Evolutionary conservation across 1,139 yeast species (phyloP).

Genomic region (Sugiyamaella paludigena): DNA sequence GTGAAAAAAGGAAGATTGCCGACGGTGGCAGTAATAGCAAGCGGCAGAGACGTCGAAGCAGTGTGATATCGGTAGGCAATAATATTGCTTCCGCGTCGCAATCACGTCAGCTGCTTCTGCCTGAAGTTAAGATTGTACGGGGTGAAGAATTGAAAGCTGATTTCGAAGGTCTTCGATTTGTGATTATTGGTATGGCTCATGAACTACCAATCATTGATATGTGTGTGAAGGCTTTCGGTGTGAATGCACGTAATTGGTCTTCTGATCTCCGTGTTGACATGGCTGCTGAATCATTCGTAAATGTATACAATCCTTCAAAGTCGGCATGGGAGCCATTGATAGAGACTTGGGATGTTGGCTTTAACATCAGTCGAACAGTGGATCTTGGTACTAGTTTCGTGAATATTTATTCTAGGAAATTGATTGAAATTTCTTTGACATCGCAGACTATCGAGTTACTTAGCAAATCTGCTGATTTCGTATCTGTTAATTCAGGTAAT

Average conservation of each 20-base stretch:
- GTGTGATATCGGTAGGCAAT: conserved; percentile 13
- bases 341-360: conserved; percentile 82
- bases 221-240: conserved; percentile 69
- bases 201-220: conserved; percentile 89
- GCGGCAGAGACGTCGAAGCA: conserved; percentile 6
- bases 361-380: conserved; percentile 58
- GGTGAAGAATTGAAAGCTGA: conserved; percentile 73
- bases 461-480: conserved; percentile 53
- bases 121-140: conserved; percentile 39
- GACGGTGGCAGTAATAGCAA: conserved; percentile 4
- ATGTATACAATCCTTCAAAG: conserved; percentile 84
- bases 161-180: conserved; percentile 80
- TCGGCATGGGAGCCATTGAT: conserved; percentile 96
- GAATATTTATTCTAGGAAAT: conserved; percentile 68
- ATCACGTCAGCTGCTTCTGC: conserved; percentile 1
- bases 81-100: conserved; percentile 7
- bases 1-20: conserved; percentile 13
- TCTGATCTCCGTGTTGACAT: conserved; percentile 66
- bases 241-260: conserved; percentile 84
- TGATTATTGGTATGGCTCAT: conserved; percentile 88
- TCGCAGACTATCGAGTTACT: conserved; percentile 55
- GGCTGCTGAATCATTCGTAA: conserved; percentile 65
- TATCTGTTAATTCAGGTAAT: conserved; percentile 65
- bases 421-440: conserved; percentile 79
- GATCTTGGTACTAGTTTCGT: conserved; percentile 48